Evolutionary conservation across 495 filamentous ascomycete genomes (phyloP), one percentile per base, ranked within the genome.

Genomic region (Apodospora peruviana): DNA sequence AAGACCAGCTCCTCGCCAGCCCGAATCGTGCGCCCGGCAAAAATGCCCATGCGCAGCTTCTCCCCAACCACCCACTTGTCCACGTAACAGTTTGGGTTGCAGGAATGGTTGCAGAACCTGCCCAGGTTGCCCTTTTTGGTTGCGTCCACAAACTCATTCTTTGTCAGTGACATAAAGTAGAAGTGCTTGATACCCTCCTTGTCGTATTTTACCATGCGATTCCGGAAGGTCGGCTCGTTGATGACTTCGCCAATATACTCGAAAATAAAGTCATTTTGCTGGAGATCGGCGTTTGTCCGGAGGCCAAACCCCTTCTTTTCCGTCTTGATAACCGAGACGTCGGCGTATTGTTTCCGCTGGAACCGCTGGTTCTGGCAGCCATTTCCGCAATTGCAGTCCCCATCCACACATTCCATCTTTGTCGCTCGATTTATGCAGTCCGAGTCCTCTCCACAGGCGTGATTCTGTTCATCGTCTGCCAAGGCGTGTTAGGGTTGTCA

Each of bases 31-130:
- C 90, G 88, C 72, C 86, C 80, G 57, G 93, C 89, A 71, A 99
- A 99, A 54, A 99, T 97, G 51, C 93, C 93, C 93, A 99, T 97
- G 59, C 93, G 91, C 63, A 96, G 70, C 71, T 96, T 96, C 59
- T 94, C 87, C n/a, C 91, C 90, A 29, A 97, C 91, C 41, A 99
- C 89, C 93, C 93, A 99, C 66, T 99, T 99, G 72, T 99, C 93
- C 53, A 97, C 91, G 69, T 93, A 97, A 70, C 91, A 96, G 59
- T 99, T 99, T 1, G 93, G 93, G 62, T 93, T 95, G 78, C 93
- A 99, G 19, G 94, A 97, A 57, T 99, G 93, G 64, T 99, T 99
- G 77, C 94, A 97, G 62, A 99, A 99, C 18, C 93, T 83, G 32
- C 91, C 93, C 12, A 99, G 79, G 60, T 96, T 96, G 32, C 93